A percentile compares a stretch with the other conserved stretches of the same genome.
Evolutionary conservation across 805 yeast genomes (phyloP).

Genomic region (Metschnikowia koreensis): DNA sequence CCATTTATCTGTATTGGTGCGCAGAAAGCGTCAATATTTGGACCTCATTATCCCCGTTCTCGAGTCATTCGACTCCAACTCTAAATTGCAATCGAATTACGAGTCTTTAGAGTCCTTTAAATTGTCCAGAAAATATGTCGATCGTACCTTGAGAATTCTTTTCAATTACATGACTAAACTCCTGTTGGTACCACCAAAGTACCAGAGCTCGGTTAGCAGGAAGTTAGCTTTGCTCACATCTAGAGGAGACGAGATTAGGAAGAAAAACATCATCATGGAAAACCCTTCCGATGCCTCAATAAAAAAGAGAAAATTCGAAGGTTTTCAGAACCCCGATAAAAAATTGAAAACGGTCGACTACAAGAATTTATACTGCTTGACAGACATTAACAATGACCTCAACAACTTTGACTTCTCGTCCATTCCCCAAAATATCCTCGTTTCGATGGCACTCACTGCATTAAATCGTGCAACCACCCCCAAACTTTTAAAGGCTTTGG

Average conservation of each 20-base stretch:
- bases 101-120: constrained; percentile 48
- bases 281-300: constrained; percentile 30
- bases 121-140: constrained; percentile 59
- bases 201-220: constrained; percentile 26
- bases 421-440: constrained; percentile 62
- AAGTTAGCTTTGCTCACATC: constrained; percentile 30
- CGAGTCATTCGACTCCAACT: constrained; percentile 57
- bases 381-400: constrained; percentile 58
- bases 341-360: constrained; percentile 41
- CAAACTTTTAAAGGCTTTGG: constrained; percentile 61
- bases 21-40: constrained; percentile 60
- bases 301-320: constrained; percentile 41
- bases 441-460: constrained; percentile 65
- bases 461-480: constrained; percentile 52
- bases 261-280: constrained; percentile 33
- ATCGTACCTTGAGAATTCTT: constrained; percentile 51
- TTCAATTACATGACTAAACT: constrained; percentile 38
- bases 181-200: constrained; percentile 36
- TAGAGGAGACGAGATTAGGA: constrained; percentile 42
- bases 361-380: constrained; percentile 65
- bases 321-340: constrained; percentile 34
- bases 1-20: constrained; percentile 59
- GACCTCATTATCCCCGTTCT: constrained; percentile 57
- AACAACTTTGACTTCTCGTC: constrained; percentile 67
- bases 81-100: constrained; percentile 53